A percentile compares a stretch with the other conserved stretches of the same genome.
These are phyloP conservation scores for Aspergillus nidulans DNA, from an alignment of 495 filamentous ascomycete species.

Conservation along the genomic window DNA sequence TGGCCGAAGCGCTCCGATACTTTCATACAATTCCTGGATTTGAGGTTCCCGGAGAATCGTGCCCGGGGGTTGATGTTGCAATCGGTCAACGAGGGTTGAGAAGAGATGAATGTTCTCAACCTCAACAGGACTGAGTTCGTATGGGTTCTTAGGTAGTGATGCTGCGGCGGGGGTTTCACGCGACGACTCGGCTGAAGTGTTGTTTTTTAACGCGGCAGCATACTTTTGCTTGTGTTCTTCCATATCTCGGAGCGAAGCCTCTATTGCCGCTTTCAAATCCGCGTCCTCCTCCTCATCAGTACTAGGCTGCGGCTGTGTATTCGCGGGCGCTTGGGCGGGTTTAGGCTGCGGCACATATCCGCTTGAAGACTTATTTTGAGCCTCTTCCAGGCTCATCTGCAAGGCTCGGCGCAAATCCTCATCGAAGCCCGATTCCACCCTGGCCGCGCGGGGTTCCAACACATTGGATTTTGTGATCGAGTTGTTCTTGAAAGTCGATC, in stretches of 20 bases:
- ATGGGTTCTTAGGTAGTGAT: constrained; percentile 76
- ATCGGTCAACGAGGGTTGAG: constrained; percentile 84
- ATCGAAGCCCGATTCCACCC: constrained; percentile 85
- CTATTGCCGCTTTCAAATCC: constrained; percentile 92
- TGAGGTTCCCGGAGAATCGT: constrained; percentile 94
- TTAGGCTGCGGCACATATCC: constrained; percentile 67
- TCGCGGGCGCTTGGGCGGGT: constrained; percentile 29
- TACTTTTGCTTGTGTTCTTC: constrained; percentile 94
- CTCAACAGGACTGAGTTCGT: constrained; percentile 90
- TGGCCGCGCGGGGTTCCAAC: constrained; percentile 87
- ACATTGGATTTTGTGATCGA: constrained; percentile 49
- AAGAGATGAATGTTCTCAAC: constrained; percentile 98
- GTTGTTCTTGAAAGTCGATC: constrained; percentile 47
- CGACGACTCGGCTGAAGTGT: constrained; percentile 33
- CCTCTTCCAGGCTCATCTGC: constrained; percentile 95
- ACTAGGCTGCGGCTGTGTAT: constrained; percentile 10
- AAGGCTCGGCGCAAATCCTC: constrained; percentile 90
- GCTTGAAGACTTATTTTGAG: constrained; percentile 64
- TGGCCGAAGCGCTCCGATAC: constrained; percentile 84
- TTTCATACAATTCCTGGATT: constrained; percentile 97
- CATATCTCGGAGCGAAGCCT: constrained; percentile 95
- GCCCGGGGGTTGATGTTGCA: constrained; percentile 92
- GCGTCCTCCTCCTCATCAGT: constrained; percentile 65
- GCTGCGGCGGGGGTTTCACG: constrained; percentile 25
- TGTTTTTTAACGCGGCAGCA: constrained; percentile 71